Conservation (phyloP, 2,329 filamentous ascomycete species). For the Cladorrhinum sp. region DNA sequence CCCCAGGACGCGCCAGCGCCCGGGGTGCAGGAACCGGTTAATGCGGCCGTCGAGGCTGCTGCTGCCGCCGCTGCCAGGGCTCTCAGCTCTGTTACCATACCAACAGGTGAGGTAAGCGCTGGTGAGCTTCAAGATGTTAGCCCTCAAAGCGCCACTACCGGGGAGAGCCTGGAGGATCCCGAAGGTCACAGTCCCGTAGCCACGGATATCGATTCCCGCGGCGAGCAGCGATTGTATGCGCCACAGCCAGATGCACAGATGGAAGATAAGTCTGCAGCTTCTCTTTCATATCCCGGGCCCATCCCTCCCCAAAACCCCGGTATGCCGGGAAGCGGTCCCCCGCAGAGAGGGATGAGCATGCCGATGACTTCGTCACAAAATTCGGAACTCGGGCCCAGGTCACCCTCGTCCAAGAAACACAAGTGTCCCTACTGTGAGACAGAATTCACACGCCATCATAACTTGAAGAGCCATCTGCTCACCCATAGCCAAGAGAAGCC, state of each 20-base stretch:
- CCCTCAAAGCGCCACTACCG: conserved; percentile 41
- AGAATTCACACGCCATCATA: conserved; percentile 95
- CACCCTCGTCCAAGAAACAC: conserved; percentile 79
- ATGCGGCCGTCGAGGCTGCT: conserved; percentile 38
- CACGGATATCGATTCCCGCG: conserved; percentile 53
- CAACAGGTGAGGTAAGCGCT: conserved; percentile 34
- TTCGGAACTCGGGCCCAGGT: conserved; percentile 54
- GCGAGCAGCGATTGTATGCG: conserved; percentile 34
- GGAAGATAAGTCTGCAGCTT: conserved; percentile 50
- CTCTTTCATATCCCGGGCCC: conserved; percentile 54
- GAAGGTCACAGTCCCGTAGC: conserved; percentile 48
- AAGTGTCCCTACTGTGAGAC: conserved; percentile 96
- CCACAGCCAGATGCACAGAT: conserved; percentile 45
- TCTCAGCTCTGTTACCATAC: conserved; percentile 32
- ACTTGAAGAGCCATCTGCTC: conserved; percentile 93
- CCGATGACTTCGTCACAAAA: conserved; percentile 48
- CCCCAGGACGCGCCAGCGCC: conserved; percentile 48
- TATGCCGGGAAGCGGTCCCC: conserved; percentile 43
- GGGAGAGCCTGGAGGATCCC: conserved; percentile 41
- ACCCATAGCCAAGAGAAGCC: conserved; percentile 99
- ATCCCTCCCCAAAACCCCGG: conserved; percentile 39
- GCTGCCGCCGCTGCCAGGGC: conserved; percentile 43
- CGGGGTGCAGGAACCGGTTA: conserved; percentile 15
- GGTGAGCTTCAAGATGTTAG: conserved; percentile 42
- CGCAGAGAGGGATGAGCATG: conserved; percentile 52